Evolutionary conservation across 1,284 basidiomycete genomes (phyloP).

Genomic region (Tylopilus sp.): DNA sequence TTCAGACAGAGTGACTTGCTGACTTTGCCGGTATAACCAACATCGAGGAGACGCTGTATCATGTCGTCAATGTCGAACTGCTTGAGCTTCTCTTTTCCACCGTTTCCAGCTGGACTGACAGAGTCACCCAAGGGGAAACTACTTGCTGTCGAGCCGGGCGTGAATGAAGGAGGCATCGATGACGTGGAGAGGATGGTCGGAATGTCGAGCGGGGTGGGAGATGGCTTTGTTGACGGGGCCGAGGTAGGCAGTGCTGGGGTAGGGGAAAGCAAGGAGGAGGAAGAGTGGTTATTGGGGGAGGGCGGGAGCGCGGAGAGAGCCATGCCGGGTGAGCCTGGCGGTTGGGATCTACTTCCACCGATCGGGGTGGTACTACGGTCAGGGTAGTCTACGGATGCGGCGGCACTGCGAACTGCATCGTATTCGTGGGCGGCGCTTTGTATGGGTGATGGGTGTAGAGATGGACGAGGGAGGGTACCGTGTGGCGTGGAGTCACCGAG

Average conservation of each 20-base stretch:
- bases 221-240: slow-evolving; percentile 42
- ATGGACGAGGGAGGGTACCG: slow-evolving; percentile 45
- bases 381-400: slow-evolving; percentile 47
- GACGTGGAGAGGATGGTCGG: slow-evolving; percentile 72
- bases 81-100: slow-evolving; percentile 58
- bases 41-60: slow-evolving; percentile 94
- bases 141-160: slow-evolving; percentile 46
- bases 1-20: slow-evolving; percentile 96
- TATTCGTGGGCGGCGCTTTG: slow-evolving; percentile 37
- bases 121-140: slow-evolving; percentile 42
- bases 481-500: slow-evolving; percentile 35
- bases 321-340: slow-evolving; percentile 25
- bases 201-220: slow-evolving; percentile 66
- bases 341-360: slow-evolving; percentile 33
- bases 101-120: slow-evolving; percentile 39
- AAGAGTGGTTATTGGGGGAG: slow-evolving; percentile 33
- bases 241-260: slow-evolving; percentile 31
- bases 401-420: slow-evolving; percentile 41
- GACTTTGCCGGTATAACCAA: slow-evolving; percentile 97
- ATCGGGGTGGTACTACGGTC: slow-evolving; percentile 39
- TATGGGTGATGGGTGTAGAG: slow-evolving; percentile 37
- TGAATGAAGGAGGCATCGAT: slow-evolving; percentile 40
- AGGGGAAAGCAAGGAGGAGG: slow-evolving; percentile 27
- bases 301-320: slow-evolving; percentile 32
- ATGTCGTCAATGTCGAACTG: slow-evolving; percentile 96